Percentiles rank a stretch among this genome's conserved stretches.
Conservation (phyloP, 2,329 filamentous ascomycete genomes). For the Metarhizium robertsii region DNA sequence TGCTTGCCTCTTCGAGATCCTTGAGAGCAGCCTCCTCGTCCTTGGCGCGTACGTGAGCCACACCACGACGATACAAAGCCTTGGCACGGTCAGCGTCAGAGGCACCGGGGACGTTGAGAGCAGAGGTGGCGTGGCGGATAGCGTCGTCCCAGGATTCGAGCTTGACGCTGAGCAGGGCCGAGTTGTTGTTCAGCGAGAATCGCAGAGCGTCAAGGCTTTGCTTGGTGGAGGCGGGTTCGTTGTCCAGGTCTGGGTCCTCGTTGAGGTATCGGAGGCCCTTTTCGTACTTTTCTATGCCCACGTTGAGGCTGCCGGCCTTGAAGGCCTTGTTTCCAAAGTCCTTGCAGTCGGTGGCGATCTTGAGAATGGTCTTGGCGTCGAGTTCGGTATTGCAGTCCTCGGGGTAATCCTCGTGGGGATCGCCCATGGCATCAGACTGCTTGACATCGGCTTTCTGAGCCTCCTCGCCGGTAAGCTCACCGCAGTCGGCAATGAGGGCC, state of each 20-base stretch:
- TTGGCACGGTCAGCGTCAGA: constrained; percentile 78
- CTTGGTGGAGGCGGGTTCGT: constrained; percentile 60
- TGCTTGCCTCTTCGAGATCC: constrained; percentile 67
- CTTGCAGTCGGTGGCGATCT: constrained; percentile 80
- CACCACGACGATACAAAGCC: constrained; percentile 73
- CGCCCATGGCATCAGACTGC: constrained; percentile 69
- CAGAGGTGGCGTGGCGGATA: constrained; percentile 59
- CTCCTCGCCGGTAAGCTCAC: constrained; percentile 67
- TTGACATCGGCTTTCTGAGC: constrained; percentile 59
- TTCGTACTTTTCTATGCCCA: constrained; percentile 84
- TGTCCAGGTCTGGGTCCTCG: constrained; percentile 68
- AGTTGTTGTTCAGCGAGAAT: constrained; percentile 82
- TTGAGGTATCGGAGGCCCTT: constrained; percentile 86
- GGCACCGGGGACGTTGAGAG: constrained; percentile 57
- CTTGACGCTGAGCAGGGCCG: constrained; percentile 78
- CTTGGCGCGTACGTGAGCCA: constrained; percentile 67
- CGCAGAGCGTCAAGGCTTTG: constrained; percentile 62
- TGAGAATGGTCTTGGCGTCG: constrained; percentile 57
- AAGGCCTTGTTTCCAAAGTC: constrained; percentile 88
- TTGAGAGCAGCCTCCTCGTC: constrained; percentile 74
- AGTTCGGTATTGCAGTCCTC: constrained; percentile 65
- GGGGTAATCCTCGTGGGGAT: constrained; percentile 91
- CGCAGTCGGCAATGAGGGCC: constrained; percentile 71
- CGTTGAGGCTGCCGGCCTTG: constrained; percentile 61
- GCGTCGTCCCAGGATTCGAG: constrained; percentile 62